Percentiles rank a stretch among this genome's conserved stretches.
phyloP scores from a whole-genome alignment of 306 rosid genomes.

The barrel medic (Medicago truncatula) region MtrunA17r5.0-ANR NC_053043.1:8507501-8508000 shows the following conservation, averaged over 20 bases:
- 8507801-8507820: not conserved
- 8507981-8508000: conserved; percentile 23
- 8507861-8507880: not conserved
- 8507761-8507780: not conserved
- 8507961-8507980: conserved; percentile 15
- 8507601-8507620: no score
- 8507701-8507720: no score
- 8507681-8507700: no score
- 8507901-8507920: conserved; percentile 23
- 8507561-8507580: no score
- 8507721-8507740: conserved; percentile 3
- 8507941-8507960: not conserved
- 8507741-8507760: conserved; percentile 13
- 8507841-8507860: not conserved
- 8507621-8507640: no score
- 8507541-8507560: no score
- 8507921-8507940: conserved; percentile 30
- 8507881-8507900: conserved; percentile 29
- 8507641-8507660: no score
- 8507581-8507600: no score
- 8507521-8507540: no score
- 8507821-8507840: not conserved
- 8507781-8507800: not conserved
- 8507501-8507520: conserved; percentile 9
- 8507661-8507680: no score